Evolutionary conservation across 805 yeast genomes (phyloP), one percentile per base, ranked within the genome.

Genomic region (Ogataea paraovalis): DNA sequence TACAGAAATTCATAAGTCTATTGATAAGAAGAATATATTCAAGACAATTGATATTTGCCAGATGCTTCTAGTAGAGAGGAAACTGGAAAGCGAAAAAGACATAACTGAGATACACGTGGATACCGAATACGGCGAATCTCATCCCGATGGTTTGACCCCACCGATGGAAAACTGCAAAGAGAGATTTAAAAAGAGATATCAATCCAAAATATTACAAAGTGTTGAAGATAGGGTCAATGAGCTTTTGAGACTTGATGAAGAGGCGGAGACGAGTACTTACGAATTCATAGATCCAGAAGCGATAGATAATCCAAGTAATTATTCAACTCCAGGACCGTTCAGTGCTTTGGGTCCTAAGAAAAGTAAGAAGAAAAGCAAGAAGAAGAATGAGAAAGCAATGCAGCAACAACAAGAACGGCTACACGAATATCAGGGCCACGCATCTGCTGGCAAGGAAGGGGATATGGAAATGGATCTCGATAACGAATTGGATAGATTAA

Each of bases 11-110:
- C 88, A 85, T 64, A 94, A 94, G 66, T 83, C 96, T 4, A 79
- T 91, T 21, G 99, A 94, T 64, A 79, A 81, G 59, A 92, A 92
- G 64, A 94, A 89, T 61, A 78, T 94, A 22, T 84, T 85, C 70
- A 94, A 94, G 61, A 81, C 95, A 0, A 74, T 88, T 30, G 98
- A 94, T 64, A 73, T 92, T 6, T 80, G 86, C 46, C 97, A 94
- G 66, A 87, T 94, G 71, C 69, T 94, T 44, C 67, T 91, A 5
- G 92, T 92, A 6, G 73, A 89, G 7, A 82, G 79, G 47, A 70
- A 74, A 14, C 61, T 78, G 22, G 62, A 71, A 47, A 42, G 52
- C 34, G 82, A 77, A 42, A 61, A 57, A 12, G 83, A 78, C 53
- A 72, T 78, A 44, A 49, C 74, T 67, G 64, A 71, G 64, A 25